phyloP scores from a whole-genome alignment of 169 alveolate genomes.

The Babesia ovata region DNA sequence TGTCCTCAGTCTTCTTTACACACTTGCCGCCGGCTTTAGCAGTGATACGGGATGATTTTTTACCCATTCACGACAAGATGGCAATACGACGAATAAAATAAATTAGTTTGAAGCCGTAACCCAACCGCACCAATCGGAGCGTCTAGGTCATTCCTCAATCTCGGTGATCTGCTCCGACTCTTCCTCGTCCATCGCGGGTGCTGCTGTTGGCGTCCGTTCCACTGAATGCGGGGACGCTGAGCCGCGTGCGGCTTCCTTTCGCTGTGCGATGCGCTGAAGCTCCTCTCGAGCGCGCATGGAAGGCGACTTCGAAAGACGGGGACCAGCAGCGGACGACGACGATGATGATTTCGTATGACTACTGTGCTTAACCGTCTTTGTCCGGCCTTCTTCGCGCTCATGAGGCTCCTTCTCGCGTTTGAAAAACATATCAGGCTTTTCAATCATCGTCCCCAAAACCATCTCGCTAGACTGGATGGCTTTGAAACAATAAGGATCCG shows the following conservation, averaged over 20 bases:
- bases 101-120: no score
- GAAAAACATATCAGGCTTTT: constrained; percentile 59
- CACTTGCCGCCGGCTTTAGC: constrained; percentile 12
- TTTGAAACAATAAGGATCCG: constrained; percentile 50
- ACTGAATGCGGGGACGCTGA: background rate
- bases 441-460: constrained; percentile 58
- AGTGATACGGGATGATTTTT: background rate
- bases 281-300: constrained; percentile 42
- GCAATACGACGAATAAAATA: no score
- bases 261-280: constrained; percentile 11
- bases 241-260: constrained; percentile 12
- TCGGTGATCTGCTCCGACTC: constrained; percentile 34
- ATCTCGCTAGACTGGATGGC: constrained; percentile 33
- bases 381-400: background rate
- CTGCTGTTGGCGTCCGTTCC: constrained; percentile 9
- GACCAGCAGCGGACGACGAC: background rate
- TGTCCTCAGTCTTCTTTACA: constrained; percentile 17
- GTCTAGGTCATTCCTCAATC: constrained; percentile 23
- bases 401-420: constrained; percentile 10
- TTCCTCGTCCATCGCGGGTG: constrained; percentile 10
- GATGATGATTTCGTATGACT: background rate
- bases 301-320: constrained; percentile 17
- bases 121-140: background rate
- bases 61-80: constrained; percentile 6
- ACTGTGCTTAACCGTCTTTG: background rate